Base-by-base conservation (phyloP, 495 filamentous ascomycete genomes). In the Recurvomyces mirabilis region DNA sequence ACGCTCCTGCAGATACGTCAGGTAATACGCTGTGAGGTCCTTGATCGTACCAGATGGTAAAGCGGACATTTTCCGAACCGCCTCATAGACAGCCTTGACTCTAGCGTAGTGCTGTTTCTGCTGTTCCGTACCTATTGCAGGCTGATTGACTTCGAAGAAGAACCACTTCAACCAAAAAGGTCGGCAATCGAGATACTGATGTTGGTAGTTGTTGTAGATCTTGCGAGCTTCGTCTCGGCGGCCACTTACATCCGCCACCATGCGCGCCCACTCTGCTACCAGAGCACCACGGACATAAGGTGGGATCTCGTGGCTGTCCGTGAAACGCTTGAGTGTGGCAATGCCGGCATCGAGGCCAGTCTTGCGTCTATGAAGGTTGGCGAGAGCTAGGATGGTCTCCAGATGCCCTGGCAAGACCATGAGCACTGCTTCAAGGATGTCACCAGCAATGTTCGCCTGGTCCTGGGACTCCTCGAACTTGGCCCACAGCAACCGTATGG, bases 151-250 rank as follows among this genome's bases (percentile, higher is more conserved):
- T 67, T 99, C 91, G 51, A 99, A 94, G 39, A 78, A 66, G 10
- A 96, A 72, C 64, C 84, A 99, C 59, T 78, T 83, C 43, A 77
- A 71, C 89, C 88, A 96, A 74, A 99, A 99, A 18, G 79, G 71
- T n/a, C 76, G 73, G 56, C 85, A 93, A 53, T 89, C 84, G 13
- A 82, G 70, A 61, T 93, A 94, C 69, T 79, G 84, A 51, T 87
- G 77, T 39, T 84, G 72, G 55, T 93, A 86, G 56, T 78, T 80
- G 48, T 81, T 66, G 67, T 83, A 99, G 0, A 94, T 79, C 38
- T 82, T 72, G 7, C 93, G 81, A 20, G 91, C 89, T 56, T 91
- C 88, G 24, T 88, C 84, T 10, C 77, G 67, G 0, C 77, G 79
- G 6, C 87, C 89, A 66, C 91, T 87, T 59, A 87, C 77, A 63